These are phyloP conservation scores for Trebouxia sp. DNA, from an alignment of 139 green algal species.

Conservation along the genomic window DNA sequence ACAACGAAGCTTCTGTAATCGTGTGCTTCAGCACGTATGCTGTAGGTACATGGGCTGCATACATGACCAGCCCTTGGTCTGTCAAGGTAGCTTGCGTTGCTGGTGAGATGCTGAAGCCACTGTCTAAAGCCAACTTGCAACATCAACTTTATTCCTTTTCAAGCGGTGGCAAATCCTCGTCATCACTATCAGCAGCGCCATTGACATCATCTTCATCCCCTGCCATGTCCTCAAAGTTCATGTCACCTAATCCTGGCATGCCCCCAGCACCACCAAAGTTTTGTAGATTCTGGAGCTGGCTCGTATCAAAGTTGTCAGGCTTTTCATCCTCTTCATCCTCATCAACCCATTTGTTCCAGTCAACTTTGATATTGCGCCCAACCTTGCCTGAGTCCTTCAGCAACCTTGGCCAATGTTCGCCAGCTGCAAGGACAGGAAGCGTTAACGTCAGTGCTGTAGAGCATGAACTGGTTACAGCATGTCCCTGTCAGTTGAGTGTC, in stretches of 20 bases:
- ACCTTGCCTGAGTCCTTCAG: constrained; percentile 25
- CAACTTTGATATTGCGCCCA: constrained; percentile 21
- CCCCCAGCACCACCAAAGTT: constrained; percentile 30
- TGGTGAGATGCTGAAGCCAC: too few relatives aligned
- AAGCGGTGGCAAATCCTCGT: constrained; percentile 24
- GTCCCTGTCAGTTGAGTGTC: too few relatives aligned
- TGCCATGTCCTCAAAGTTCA: constrained; percentile 23
- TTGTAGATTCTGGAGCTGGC: constrained; percentile 39
- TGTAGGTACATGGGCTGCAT: too few relatives aligned
- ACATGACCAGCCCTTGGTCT: too few relatives aligned
- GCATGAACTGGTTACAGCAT: too few relatives aligned
- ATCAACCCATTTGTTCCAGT: constrained; percentile 71
- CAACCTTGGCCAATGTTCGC: neutral
- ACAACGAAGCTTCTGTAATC: too few relatives aligned
- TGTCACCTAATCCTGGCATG: constrained; percentile 33
- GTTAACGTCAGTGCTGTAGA: too few relatives aligned
- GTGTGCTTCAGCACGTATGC: too few relatives aligned
- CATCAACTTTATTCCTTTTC: constrained; percentile 12
- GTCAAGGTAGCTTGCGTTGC: too few relatives aligned
- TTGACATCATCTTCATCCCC: neutral
- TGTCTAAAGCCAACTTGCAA: too few relatives aligned
- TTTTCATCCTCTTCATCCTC: constrained; percentile 67
- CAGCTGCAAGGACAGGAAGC: too few relatives aligned
- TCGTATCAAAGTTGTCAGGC: constrained; percentile 49
- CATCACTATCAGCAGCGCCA: constrained; percentile 27